phyloP scores from a whole-genome alignment of 2,329 filamentous ascomycete genomes.

The Fusarium buxicola region DNA sequence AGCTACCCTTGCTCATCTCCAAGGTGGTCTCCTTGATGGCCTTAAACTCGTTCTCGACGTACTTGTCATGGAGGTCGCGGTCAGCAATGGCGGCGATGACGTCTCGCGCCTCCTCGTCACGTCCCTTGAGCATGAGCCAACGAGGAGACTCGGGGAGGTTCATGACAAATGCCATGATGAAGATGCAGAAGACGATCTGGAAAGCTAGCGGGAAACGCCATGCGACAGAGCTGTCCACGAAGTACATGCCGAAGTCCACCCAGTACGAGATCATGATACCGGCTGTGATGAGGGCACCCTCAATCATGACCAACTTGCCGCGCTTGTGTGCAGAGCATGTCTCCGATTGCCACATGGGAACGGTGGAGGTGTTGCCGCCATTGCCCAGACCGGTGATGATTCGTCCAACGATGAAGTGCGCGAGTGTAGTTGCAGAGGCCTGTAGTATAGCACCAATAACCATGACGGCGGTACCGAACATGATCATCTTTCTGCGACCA shows the following conservation, averaged over 20 bases:
- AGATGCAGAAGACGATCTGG: conserved; percentile 67
- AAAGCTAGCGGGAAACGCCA: conserved; percentile 71
- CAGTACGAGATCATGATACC: conserved; percentile 70
- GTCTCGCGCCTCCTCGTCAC: conserved; percentile 59
- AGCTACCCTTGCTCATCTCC: conserved; percentile 73
- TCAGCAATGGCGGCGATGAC: conserved; percentile 66
- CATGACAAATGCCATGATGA: conserved; percentile 66
- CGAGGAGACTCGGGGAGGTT: conserved; percentile 66
- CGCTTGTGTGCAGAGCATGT: conserved; percentile 67
- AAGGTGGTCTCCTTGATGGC: conserved; percentile 75
- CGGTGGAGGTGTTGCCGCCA: conserved; percentile 67
- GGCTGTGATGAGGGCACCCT: conserved; percentile 67
- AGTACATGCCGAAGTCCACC: conserved; percentile 69
- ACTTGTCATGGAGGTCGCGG: conserved; percentile 65
- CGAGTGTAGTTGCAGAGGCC: conserved; percentile 64
- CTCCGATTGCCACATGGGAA: conserved; percentile 71
- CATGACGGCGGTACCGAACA: conserved; percentile 69
- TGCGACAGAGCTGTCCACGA: conserved; percentile 54
- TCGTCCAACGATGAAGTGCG: conserved; percentile 68
- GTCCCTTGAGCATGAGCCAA: conserved; percentile 60
- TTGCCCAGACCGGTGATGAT: conserved; percentile 70
- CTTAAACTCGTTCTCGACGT: conserved; percentile 67
- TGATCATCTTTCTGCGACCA: conserved; percentile 69
- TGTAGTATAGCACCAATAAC: conserved; percentile 70
- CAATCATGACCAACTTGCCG: conserved; percentile 71